These are phyloP conservation scores for Cladosporium austrohemisphaericum DNA, from an alignment of 2,329 filamentous ascomycete species.

Conservation along the genomic window DNA sequence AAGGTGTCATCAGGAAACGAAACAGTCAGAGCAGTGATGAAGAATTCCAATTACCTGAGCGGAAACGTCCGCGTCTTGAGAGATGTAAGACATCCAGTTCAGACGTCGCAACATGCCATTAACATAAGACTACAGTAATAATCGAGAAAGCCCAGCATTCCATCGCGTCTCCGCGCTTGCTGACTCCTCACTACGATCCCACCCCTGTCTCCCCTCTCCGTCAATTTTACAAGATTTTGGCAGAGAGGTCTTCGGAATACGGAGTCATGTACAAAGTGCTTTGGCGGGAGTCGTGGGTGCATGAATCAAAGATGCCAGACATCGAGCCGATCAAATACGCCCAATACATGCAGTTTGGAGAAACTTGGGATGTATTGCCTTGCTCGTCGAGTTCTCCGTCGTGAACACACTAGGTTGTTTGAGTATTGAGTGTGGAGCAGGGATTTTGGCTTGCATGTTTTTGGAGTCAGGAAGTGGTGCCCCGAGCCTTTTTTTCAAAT, in stretches of 20 bases:
- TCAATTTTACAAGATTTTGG: slow-evolving; percentile 12
- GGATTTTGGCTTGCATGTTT: not conserved
- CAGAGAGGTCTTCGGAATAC: slow-evolving; percentile 5
- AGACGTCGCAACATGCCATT: not conserved
- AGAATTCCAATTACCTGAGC: not conserved
- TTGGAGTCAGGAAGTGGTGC: not conserved
- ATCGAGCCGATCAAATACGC: slow-evolving; percentile 1
- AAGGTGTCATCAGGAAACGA: not conserved
- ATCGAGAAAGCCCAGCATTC: not conserved
- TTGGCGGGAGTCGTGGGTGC: slow-evolving; percentile 15
- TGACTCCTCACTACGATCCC: not conserved
- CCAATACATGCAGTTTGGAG: not conserved
- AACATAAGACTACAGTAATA: not conserved
- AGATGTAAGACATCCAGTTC: not conserved
- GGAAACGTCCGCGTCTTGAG: not conserved
- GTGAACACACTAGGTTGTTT: not conserved
- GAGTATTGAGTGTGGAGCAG: not conserved
- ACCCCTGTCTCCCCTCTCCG: slow-evolving; percentile 16
- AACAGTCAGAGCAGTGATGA: not conserved
- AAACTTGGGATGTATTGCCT: not conserved
- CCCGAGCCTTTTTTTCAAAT: not conserved
- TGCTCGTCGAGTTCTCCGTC: not conserved
- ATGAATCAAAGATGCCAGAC: slow-evolving; percentile 6
- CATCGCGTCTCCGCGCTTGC: not conserved
- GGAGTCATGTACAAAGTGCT: slow-evolving; percentile 16